Evolutionary conservation across 2,329 filamentous ascomycete species (phyloP).

Genomic region (Pseudogymnoascus sp.): DNA sequence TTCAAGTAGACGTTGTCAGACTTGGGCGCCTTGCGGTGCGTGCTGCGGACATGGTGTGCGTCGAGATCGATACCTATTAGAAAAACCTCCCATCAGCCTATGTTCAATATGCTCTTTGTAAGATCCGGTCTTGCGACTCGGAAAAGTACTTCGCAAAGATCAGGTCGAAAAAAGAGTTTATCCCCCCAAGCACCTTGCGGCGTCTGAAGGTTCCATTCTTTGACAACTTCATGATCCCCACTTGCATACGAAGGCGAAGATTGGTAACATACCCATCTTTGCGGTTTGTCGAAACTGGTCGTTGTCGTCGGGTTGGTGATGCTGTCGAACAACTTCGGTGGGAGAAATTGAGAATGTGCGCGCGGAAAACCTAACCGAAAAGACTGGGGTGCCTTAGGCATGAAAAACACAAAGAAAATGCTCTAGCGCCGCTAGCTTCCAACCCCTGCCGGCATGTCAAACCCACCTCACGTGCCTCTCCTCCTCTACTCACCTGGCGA

Average conservation of each 20-base stretch:
- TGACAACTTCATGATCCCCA: slow-evolving; percentile 23
- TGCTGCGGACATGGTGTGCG: slow-evolving; percentile 58
- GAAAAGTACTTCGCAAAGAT: slow-evolving; percentile 26
- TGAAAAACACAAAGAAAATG: not conserved
- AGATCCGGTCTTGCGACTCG: slow-evolving; percentile 26
- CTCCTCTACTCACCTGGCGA: not conserved
- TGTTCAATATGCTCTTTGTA: slow-evolving; percentile 54
- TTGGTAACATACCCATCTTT: slow-evolving; percentile 30
- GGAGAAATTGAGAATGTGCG: slow-evolving; percentile 9
- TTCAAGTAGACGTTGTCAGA: slow-evolving; percentile 97
- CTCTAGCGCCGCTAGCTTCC: not conserved
- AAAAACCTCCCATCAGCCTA: slow-evolving; percentile 52
- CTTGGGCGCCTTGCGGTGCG: slow-evolving; percentile 91
- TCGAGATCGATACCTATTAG: slow-evolving; percentile 63
- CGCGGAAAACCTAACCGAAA: slow-evolving; percentile 7
- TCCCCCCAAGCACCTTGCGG: not conserved
- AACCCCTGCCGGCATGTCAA: not conserved
- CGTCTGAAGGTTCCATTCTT: slow-evolving; percentile 1
- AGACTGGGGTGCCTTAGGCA: not conserved
- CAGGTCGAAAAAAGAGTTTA: slow-evolving; percentile 8
- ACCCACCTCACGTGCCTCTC: not conserved
- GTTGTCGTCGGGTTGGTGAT: slow-evolving; percentile 15
- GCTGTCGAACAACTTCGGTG: slow-evolving; percentile 11
- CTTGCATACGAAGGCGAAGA: slow-evolving; percentile 29
- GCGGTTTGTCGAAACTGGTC: slow-evolving; percentile 23